A percentile compares a stretch with the other conserved stretches of the same genome.
Evolutionary conservation across 345 rosid genomes (phyloP).

Genomic region (Populus simonii): DNA sequence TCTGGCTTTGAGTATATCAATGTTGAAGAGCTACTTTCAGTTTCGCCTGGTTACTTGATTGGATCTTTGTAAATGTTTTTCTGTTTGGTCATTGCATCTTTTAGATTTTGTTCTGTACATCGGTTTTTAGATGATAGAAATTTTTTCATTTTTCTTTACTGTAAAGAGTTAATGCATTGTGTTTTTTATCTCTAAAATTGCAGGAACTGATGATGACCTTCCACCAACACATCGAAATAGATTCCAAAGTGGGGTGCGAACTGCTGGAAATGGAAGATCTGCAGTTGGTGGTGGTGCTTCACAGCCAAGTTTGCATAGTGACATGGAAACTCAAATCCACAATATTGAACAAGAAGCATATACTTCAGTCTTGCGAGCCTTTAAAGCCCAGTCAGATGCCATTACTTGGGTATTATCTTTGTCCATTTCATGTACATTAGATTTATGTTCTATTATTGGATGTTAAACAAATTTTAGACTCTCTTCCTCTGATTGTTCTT

Average conservation of each 20-base stretch:
- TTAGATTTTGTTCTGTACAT: not conserved
- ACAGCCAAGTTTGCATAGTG: conserved; percentile 63
- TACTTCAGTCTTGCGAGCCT: conserved; percentile 80
- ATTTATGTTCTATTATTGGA: not conserved
- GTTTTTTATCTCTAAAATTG: conserved; percentile 16
- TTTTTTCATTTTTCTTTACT: not conserved
- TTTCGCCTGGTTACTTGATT: not conserved
- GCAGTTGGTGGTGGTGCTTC: conserved; percentile 53
- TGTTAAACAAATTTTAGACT: not conserved
- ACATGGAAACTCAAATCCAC: conserved; percentile 93
- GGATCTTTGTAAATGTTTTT: not conserved
- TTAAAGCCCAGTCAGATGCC: conserved; percentile 97
- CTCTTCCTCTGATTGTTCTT: not conserved
- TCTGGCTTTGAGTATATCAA: not conserved
- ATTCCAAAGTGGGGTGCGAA: conserved; percentile 69
- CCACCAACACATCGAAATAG: conserved; percentile 92
- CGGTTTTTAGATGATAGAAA: not conserved
- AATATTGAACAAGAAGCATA: conserved; percentile 92
- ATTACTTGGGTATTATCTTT: conserved; percentile 75
- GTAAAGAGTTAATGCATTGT: not conserved
- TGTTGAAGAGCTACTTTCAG: not conserved
- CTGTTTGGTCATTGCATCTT: not conserved
- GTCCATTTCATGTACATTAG: not conserved
- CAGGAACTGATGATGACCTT: conserved; percentile 97
- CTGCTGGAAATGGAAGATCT: conserved; percentile 86